Evolutionary conservation across 2,329 filamentous ascomycete genomes (phyloP).

Genomic region (Periglandula ipomoeae): DNA sequence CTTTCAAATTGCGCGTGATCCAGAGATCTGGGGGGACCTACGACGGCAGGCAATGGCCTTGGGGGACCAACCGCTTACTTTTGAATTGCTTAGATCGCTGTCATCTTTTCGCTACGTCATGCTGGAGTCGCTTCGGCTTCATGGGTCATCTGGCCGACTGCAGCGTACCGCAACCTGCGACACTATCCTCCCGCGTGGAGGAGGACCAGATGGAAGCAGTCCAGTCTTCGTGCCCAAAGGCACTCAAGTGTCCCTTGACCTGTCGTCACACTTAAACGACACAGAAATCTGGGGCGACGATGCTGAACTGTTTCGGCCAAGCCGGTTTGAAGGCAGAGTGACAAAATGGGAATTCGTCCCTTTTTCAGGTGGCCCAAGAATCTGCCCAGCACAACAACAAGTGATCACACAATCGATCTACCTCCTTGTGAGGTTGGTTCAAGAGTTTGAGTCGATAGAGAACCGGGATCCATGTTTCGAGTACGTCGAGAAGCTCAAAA

Average conservation of each 20-base stretch:
- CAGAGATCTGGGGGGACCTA: conserved; percentile 6
- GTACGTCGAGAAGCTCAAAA: conserved; percentile 5
- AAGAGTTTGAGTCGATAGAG: conserved; percentile 3
- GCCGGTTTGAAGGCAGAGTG: conserved; percentile 6
- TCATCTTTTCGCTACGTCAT: conserved; percentile 3
- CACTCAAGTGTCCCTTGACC: conserved; percentile 3
- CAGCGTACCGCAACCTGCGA: conserved; percentile 5
- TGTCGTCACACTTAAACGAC: conserved; percentile 5
- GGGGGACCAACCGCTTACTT: conserved; percentile 2
- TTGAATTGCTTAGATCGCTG: conserved; percentile 6
- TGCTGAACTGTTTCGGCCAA: conserved; percentile 1
- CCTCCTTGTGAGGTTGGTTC: conserved; percentile 5
- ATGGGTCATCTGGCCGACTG: conserved; percentile 6
- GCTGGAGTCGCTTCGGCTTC: conserved; percentile 5
- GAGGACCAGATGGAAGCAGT: neutral
- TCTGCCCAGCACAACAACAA: conserved; percentile 8
- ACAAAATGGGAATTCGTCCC: conserved; percentile 7
- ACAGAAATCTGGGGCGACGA: conserved; percentile 4
- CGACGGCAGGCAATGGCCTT: conserved; percentile 5
- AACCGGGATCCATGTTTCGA: conserved; percentile 6
- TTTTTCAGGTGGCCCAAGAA: conserved; percentile 8
- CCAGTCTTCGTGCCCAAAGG: conserved; percentile 4
- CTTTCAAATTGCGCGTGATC: conserved; percentile 7
- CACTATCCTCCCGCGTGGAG: conserved; percentile 4
- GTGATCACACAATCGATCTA: conserved; percentile 6